Evolutionary conservation across 1,139 yeast genomes (phyloP).

Genomic region (Candida labiduridarum): DNA sequence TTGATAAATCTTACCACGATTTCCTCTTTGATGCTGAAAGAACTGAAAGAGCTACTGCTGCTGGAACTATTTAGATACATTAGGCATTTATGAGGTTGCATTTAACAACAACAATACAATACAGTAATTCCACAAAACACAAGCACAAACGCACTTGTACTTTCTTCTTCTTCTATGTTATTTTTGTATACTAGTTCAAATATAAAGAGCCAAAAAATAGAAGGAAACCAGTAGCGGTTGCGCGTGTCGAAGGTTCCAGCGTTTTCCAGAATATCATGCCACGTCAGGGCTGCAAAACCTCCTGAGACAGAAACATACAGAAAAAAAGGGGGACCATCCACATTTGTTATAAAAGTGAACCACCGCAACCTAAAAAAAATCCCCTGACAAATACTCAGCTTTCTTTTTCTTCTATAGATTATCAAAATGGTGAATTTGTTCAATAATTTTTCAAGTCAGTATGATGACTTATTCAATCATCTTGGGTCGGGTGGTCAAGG

Average conservation of each 20-base stretch:
- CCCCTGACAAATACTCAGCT: background rate
- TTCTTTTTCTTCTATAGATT: background rate
- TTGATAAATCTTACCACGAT: constrained; percentile 89
- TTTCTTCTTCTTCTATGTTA: background rate
- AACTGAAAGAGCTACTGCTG: constrained; percentile 58
- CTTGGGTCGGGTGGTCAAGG: background rate
- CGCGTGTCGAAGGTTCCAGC: background rate
- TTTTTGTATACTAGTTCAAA: constrained; percentile 2
- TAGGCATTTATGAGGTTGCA: background rate
- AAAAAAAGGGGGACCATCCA: background rate
- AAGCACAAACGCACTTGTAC: background rate
- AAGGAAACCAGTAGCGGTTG: background rate
- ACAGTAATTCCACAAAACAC: background rate
- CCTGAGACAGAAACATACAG: background rate
- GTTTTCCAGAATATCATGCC: background rate
- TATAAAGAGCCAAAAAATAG: background rate
- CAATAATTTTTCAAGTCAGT: constrained; percentile 2
- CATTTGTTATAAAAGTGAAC: background rate
- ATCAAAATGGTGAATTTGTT: constrained; percentile 4
- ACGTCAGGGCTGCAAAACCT: constrained; percentile 1
- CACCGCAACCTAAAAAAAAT: background rate
- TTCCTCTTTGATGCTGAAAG: constrained; percentile 91
- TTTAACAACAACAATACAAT: too few species aligned
- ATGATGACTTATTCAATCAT: constrained; percentile 6
- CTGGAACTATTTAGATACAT: constrained; percentile 23